Evolutionary conservation across 768 basidiomycete species (phyloP), one percentile per base, ranked within the genome.

Genomic region (Trichaptum fuscoviolaceum): DNA sequence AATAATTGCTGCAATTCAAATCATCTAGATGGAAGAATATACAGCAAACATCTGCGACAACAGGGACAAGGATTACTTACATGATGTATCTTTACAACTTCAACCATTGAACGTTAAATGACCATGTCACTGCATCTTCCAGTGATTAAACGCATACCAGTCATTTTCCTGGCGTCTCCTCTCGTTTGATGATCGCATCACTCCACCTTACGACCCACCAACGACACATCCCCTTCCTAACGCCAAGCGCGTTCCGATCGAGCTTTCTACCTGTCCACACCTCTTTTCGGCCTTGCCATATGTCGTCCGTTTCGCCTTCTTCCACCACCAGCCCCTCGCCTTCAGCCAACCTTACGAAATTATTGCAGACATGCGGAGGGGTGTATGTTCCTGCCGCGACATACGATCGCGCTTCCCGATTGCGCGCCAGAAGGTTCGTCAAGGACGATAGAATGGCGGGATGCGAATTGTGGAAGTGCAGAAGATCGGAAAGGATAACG

Each of bases 361-460:
- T 73, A 10, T 82, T 77, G 76, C 87, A 89, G 34, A 86, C 81
- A 24, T 80, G 69, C 2, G 80, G 67, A 5, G 72, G 77, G 0
- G 90, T 90, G 73, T 90, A 89, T 58, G 82, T 84, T 5, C 90
- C 90, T 17, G 85, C 85, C 1, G 87, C 86, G 57, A 90, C 79
- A 71, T 89, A 87, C 0, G 82, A 79, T 30, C 82, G 75, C 2
- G 85, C 80, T 2, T 73, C 67, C 7, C 74, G 62, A 0, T 76
- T 72, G 58, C 73, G 81, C 15, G 77, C 74, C 10, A 92, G 82
- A 15, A 92, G 80, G 27, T 77, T 70, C 0, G 70, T 70, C 23
- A 88, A 73, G 7, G 89, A 87, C 4, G 74, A 67, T 26, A 91
- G 72, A 42, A 91, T 80, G 24, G 74, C 81, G 65, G 78, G 81